These are phyloP conservation scores for Colletotrichum liaoningense DNA, from an alignment of 2,329 filamentous ascomycete species.

Conservation along the genomic window DNA sequence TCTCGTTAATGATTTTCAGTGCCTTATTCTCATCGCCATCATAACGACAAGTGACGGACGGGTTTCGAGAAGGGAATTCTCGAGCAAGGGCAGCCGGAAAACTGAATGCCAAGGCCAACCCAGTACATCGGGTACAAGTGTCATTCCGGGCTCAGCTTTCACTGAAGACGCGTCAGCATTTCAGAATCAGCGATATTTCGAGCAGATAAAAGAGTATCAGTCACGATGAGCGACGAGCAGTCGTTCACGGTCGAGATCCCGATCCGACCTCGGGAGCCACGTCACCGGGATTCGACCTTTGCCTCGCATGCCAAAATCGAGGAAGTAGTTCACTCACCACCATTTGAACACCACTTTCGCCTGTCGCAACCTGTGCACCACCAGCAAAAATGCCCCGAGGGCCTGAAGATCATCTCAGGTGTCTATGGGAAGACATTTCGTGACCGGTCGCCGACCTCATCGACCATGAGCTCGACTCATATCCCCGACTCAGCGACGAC, in stretches of 20 bases:
- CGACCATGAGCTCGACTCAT: constrained; percentile 50
- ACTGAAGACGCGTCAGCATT: background rate
- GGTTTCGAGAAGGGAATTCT: background rate
- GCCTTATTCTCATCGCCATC: background rate
- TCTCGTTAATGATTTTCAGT: constrained; percentile 6
- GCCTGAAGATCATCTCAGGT: constrained; percentile 31
- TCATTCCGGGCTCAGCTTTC: constrained; percentile 9
- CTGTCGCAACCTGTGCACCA: constrained; percentile 17
- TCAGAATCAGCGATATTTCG: background rate
- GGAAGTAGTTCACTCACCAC: constrained; percentile 12
- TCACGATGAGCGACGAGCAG: constrained; percentile 14
- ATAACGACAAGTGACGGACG: constrained; percentile 5
- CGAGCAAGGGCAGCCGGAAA: background rate
- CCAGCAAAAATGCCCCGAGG: constrained; percentile 31
- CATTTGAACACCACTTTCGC: constrained; percentile 25
- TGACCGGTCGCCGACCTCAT: constrained; percentile 50
- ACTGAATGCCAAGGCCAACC: constrained; percentile 7
- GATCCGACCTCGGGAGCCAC: constrained; percentile 32
- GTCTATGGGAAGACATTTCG: constrained; percentile 22
- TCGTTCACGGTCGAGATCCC: constrained; percentile 30
- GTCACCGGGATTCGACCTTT: constrained; percentile 26
- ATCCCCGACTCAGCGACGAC: constrained; percentile 53
- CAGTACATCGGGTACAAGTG: background rate
- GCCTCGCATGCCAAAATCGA: constrained; percentile 19
- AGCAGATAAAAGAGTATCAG: background rate